phyloP scores from a whole-genome alignment of 768 basidiomycete genomes.

The Russula lepida region DNA sequence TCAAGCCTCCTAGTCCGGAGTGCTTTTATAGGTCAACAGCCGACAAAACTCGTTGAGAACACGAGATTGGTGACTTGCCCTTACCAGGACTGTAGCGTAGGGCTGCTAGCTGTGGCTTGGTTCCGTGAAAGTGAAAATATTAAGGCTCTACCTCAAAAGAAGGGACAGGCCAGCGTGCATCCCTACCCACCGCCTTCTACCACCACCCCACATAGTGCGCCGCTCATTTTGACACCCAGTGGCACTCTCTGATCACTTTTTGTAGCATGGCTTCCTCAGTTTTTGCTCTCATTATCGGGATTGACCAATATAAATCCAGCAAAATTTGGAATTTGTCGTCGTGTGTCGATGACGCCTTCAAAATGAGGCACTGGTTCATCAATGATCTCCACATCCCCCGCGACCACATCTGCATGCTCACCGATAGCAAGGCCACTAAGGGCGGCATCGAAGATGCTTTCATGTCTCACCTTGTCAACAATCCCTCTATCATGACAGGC shows the following conservation, averaged over 20 bases:
- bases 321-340: conserved; percentile 57
- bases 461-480: conserved; percentile 54
- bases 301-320: conserved; percentile 57
- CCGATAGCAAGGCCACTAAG: conserved; percentile 54
- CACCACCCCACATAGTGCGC: conserved; percentile 1
- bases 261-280: conserved; percentile 37
- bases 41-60: conserved; percentile 9
- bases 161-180: neutral
- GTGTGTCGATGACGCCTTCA: conserved; percentile 55
- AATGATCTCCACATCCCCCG: conserved; percentile 50
- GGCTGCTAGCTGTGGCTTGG: neutral
- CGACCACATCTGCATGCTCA: conserved; percentile 47
- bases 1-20: neutral
- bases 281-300: conserved; percentile 60
- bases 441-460: conserved; percentile 52
- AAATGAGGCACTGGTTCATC: conserved; percentile 48
- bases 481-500: conserved; percentile 47
- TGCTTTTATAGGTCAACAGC: conserved; percentile 1
- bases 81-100: neutral
- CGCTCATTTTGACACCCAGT: neutral
- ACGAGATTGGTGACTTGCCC: conserved; percentile 8
- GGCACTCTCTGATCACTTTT: neutral
- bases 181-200: neutral
- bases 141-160: conserved; percentile 8
- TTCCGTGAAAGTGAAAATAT: neutral